These are phyloP conservation scores for Penicillium sp. DNA, from an alignment of 2,329 filamentous ascomycete species.

Conservation along the genomic window DNA sequence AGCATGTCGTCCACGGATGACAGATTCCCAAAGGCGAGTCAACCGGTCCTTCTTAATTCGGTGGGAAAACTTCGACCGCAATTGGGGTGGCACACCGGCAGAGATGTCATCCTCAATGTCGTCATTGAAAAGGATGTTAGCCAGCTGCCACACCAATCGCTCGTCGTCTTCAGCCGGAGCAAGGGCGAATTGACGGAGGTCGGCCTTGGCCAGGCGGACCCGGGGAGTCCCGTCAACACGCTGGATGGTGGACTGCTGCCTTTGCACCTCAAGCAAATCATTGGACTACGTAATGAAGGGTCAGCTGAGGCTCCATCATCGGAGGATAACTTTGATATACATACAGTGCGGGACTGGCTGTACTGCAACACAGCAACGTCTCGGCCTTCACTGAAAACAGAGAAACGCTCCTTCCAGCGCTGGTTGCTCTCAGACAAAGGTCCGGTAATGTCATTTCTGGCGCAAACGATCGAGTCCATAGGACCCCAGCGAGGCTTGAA, in stretches of 20 bases:
- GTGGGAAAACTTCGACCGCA: conserved; percentile 48
- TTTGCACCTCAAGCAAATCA: conserved; percentile 44
- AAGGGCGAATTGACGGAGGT: conserved; percentile 44
- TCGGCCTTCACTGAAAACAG: conserved; percentile 46
- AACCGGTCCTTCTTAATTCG: conserved; percentile 58
- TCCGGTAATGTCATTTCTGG: conserved; percentile 49
- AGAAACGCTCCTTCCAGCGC: conserved; percentile 61
- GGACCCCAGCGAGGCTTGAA: conserved; percentile 82
- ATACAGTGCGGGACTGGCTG: conserved; percentile 32
- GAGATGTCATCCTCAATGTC: conserved; percentile 55
- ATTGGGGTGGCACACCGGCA: conserved; percentile 46
- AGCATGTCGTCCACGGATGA: conserved; percentile 67
- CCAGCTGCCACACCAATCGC: conserved; percentile 77
- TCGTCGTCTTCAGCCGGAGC: conserved; percentile 43
- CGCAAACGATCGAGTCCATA: conserved; percentile 73
- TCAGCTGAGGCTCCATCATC: conserved; percentile 27
- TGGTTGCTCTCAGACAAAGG: conserved; percentile 38
- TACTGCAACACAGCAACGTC: conserved; percentile 40
- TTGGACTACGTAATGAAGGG: background rate
- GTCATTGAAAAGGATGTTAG: conserved; percentile 86
- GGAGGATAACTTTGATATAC: conserved; percentile 6
- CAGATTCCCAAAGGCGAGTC: conserved; percentile 48
- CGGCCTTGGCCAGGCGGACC: conserved; percentile 46
- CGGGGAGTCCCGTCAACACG: conserved; percentile 65
- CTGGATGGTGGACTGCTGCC: conserved; percentile 51